phyloP scores from a whole-genome alignment of 2,329 filamentous ascomycete species.

The Exophiala xenobiotica region DNA sequence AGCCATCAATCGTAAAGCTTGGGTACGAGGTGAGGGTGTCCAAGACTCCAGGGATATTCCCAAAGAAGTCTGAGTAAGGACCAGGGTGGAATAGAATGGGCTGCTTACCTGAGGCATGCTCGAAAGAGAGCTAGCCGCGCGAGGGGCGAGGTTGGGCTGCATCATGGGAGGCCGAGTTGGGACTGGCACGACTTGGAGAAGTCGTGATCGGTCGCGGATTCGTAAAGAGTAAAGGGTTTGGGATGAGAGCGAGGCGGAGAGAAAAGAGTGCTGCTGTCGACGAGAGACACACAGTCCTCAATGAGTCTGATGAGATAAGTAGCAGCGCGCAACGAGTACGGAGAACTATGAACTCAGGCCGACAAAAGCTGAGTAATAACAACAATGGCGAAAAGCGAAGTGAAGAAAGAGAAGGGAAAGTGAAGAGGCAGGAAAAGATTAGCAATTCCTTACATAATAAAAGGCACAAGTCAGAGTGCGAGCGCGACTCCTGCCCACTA shows the following conservation, averaged over 20 bases:
- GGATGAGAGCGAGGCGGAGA: background rate
- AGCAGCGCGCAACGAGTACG: too few relatives aligned
- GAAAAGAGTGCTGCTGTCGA: background rate
- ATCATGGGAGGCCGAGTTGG: slow-evolving; percentile 11
- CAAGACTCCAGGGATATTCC: too few relatives aligned
- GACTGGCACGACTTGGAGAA: too few relatives aligned
- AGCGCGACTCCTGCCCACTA: background rate
- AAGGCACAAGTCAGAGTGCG: background rate
- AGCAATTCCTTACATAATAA: slow-evolving; percentile 28
- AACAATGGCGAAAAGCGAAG: slow-evolving; percentile 1
- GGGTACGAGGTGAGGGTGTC: slow-evolving; percentile 10
- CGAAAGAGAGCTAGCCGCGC: slow-evolving; percentile 23
- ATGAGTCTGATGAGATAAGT: too few relatives aligned
- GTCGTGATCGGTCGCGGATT: background rate
- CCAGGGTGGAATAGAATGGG: slow-evolving; percentile 14
- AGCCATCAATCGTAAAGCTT: too few relatives aligned
- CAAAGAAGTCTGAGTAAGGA: slow-evolving; percentile 26
- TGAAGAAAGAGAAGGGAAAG: slow-evolving; percentile 5
- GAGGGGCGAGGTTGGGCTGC: slow-evolving; percentile 26
- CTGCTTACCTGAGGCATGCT: slow-evolving; percentile 30
- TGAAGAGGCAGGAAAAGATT: slow-evolving; percentile 18
- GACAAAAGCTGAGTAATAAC: slow-evolving; percentile 18
- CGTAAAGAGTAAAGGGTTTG: background rate
- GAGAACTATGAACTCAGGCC: too few relatives aligned
- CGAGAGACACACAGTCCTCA: too few relatives aligned